phyloP scores from a whole-genome alignment of 1,284 basidiomycete species.

The Peniophora sp. region DNA sequence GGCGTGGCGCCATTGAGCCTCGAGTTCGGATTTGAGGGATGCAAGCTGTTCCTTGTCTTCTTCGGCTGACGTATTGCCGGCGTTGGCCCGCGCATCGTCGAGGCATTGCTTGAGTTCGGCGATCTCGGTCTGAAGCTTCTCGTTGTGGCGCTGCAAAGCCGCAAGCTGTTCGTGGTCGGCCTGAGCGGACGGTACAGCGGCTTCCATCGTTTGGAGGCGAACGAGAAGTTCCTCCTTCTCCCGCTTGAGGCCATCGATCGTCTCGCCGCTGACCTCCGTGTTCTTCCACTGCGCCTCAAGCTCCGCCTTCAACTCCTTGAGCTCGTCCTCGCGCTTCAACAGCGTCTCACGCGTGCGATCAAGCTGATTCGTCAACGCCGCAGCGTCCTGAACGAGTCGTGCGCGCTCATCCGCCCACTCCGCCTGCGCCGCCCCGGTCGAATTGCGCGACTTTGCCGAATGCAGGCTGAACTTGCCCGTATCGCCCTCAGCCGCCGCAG shows the following conservation, averaged over 20 bases:
- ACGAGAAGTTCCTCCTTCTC: constrained; percentile 13
- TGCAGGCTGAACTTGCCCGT: too few species aligned
- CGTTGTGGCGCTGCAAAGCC: too few species aligned
- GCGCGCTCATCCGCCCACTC: constrained; percentile 45
- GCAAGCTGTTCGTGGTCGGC: too few species aligned
- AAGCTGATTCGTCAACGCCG: constrained; percentile 20
- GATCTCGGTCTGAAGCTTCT: not conserved
- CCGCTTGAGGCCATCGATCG: constrained; percentile 25
- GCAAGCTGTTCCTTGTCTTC: constrained; percentile 38
- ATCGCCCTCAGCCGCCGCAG: not conserved
- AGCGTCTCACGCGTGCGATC: constrained; percentile 21
- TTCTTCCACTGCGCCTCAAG: constrained; percentile 53
- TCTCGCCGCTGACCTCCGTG: constrained; percentile 30
- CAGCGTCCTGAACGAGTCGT: constrained; percentile 27
- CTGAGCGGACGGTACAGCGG: too few species aligned
- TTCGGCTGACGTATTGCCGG: constrained; percentile 19
- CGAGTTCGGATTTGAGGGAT: constrained; percentile 46
- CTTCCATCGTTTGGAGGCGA: too few species aligned
- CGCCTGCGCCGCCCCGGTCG: constrained; percentile 27
- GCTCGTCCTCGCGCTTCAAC: constrained; percentile 37
- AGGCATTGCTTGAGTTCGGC: constrained; percentile 10
- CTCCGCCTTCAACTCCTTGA: constrained; percentile 41
- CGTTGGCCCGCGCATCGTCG: constrained; percentile 18
- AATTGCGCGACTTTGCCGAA: constrained; percentile 3
- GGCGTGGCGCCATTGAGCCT: constrained; percentile 56